Evolutionary conservation across 805 yeast genomes (phyloP).

Genomic region (Candida railenensis): DNA sequence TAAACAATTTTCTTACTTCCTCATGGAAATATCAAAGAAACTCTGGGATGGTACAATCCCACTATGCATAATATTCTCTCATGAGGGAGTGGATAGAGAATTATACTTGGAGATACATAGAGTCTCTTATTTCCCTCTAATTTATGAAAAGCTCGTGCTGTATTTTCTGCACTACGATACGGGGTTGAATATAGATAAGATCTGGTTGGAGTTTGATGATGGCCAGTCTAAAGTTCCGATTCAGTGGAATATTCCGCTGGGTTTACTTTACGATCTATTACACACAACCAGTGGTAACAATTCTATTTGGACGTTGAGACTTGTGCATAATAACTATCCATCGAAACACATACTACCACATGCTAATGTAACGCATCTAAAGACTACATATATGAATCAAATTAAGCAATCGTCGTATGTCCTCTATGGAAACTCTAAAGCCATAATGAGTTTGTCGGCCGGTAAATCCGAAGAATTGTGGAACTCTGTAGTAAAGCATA

Average conservation of each 20-base stretch:
- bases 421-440: constrained; percentile 72
- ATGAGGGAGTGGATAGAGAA: constrained; percentile 17
- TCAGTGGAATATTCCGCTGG: constrained; percentile 77
- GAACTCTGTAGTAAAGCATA: constrained; percentile 44
- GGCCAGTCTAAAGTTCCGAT: constrained; percentile 46
- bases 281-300: constrained; percentile 22
- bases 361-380: constrained; percentile 26
- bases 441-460: constrained; percentile 74
- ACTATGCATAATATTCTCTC: constrained; percentile 32
- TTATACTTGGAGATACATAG: constrained; percentile 30
- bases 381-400: constrained; percentile 68
- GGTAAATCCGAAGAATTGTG: constrained; percentile 59
- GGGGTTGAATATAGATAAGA: constrained; percentile 11
- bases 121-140: constrained; percentile 52
- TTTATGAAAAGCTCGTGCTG: constrained; percentile 32
- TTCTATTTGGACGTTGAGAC: constrained; percentile 45
- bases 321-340: constrained; percentile 24
- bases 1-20: no score
- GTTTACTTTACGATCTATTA: constrained; percentile 59
- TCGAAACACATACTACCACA: constrained; percentile 31
- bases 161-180: constrained; percentile 33
- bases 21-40: constrained; percentile 3
- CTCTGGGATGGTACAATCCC: constrained; percentile 59
- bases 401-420: constrained; percentile 81
- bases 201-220: constrained; percentile 68